These are phyloP conservation scores for Pseudocercospora cruenta DNA, from an alignment of 2,329 filamentous ascomycete species.

Conservation along the genomic window DNA sequence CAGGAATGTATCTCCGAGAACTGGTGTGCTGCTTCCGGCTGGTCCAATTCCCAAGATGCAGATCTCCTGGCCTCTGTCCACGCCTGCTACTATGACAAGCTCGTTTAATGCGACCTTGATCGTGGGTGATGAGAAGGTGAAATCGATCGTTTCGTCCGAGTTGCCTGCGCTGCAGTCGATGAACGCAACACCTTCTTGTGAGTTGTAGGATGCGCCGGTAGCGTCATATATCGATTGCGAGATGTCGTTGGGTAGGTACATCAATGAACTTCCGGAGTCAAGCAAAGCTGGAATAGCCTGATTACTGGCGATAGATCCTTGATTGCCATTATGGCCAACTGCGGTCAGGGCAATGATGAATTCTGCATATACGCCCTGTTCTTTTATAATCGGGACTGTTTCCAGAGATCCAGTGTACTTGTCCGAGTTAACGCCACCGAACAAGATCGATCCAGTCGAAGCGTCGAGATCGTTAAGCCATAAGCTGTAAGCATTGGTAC, in stretches of 20 bases:
- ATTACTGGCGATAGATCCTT: conserved; percentile 48
- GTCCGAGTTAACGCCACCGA: conserved; percentile 77
- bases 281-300: conserved; percentile 58
- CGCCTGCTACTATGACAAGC: conserved; percentile 57
- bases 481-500: conserved; percentile 68
- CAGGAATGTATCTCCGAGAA: conserved; percentile 66
- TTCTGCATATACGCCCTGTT: conserved; percentile 54
- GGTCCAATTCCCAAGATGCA: conserved; percentile 59
- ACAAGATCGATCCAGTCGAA: conserved; percentile 71
- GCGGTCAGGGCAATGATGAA: conserved; percentile 57
- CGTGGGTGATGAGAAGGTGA: conserved; percentile 59
- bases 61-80: conserved; percentile 44
- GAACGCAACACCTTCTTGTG: conserved; percentile 50
- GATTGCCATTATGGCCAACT: conserved; percentile 48
- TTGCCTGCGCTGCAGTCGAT: conserved; percentile 58
- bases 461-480: conserved; percentile 65
- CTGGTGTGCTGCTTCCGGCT: conserved; percentile 50
- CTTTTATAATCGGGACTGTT: conserved; percentile 62
- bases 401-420: conserved; percentile 70
- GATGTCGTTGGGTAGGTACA: conserved; percentile 68
- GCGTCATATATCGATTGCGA: conserved; percentile 48
- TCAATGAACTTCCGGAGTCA: conserved; percentile 75
- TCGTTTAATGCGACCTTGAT: conserved; percentile 61
- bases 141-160: conserved; percentile 56
- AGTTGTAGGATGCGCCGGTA: conserved; percentile 48